Evolutionary conservation across 805 yeast species (phyloP), one percentile per base, ranked within the genome.

Genomic region (Suhomyces xylopsoci): DNA sequence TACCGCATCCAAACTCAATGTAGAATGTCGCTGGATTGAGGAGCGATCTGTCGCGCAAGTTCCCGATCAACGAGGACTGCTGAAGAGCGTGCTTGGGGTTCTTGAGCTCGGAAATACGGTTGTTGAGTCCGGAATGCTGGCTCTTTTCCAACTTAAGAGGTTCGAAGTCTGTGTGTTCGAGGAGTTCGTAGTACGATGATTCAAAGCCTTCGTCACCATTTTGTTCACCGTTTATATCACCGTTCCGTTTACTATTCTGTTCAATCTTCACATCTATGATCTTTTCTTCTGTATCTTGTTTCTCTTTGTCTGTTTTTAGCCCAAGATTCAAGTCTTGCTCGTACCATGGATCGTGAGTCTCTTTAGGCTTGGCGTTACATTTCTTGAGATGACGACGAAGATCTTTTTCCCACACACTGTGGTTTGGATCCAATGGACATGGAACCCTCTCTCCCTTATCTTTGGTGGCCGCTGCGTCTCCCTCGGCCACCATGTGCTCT

Each of bases 1-100:
- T 81, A 0, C 97, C 97, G 66, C 96, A 88, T 0, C 97, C 97
- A 73, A 90, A 90, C 67, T 91, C 97, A 26, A 87, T 64, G 62
- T 82, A 81, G 48, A 75, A 69, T 36, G 55, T 54, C 17, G 65
- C 51, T 2, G 64, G 41, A 1, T 67, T 65, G 38, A 86, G 68
- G 7, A 85, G 62, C 0, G 63, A 63, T 14, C 66, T 56, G 4
- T 68, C 64, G 22, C 77, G 73, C 60, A 91, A 66, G 55, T 87
- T 87, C 1, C 88, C 90, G 14, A 88, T 86, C 53, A 91, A 65
- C 1, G 96, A 87, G 0, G 91, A 79, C 65, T 91, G 97, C 65
- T 91, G 97, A 3, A 78, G 64, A 0, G 93, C 87, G 69, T 91
- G 97, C 62, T 90, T 90, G 55, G 77, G 80, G 64, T 84, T 83